Evolutionary conservation across 2,329 filamentous ascomycete species (phyloP), one percentile per base, ranked within the genome.

Genomic region (Aspergillus aculeatinus): DNA sequence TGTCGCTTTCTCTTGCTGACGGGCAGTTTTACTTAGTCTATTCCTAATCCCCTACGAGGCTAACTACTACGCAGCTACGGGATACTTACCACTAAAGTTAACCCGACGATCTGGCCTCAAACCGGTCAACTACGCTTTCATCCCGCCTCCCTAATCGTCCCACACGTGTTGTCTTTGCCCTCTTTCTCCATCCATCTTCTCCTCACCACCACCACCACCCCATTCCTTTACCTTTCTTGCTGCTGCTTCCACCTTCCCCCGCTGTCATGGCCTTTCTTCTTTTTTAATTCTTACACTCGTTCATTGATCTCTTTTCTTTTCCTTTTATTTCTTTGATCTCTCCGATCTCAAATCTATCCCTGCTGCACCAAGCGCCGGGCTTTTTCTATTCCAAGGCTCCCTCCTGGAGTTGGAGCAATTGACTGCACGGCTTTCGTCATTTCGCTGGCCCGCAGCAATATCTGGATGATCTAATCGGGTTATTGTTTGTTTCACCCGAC

Each of bases 41-140:
- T 23, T 23, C 23, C 23, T 21, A 21, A 21, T 21, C 21, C 21
- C 21, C 21, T 23, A 23, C 23, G 23, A 23, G 23, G 23, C 23
- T n/a, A n/a, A n/a, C n/a, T 23, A 23, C 23, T 23, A 23, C 23
- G 23, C 23, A 23, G 23, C 23, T 23, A 23, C 23, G 23, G 23
- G 5, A 5, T 4, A 23, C 23, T 23, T 23, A 23, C 23, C 23
- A 23, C 23, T 23, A 23, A 23, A 2, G 19, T 21, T 21, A 21
- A 21, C 21, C 60, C 64, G 71, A 70, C 67, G 70, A 74, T 75
- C 72, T 75, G 72, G 70, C 72, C 72, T 74, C 61, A 74, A 71
- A 68, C 59, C 62, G 65, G 64, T 58, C 52, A 55, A 63, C 60
- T 53, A 64, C 65, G 68, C 67, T 69, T 71, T 68, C 70, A 65